phyloP scores from a whole-genome alignment of 768 basidiomycete species.

The Tylopilus cervinicoccineus region DNA sequence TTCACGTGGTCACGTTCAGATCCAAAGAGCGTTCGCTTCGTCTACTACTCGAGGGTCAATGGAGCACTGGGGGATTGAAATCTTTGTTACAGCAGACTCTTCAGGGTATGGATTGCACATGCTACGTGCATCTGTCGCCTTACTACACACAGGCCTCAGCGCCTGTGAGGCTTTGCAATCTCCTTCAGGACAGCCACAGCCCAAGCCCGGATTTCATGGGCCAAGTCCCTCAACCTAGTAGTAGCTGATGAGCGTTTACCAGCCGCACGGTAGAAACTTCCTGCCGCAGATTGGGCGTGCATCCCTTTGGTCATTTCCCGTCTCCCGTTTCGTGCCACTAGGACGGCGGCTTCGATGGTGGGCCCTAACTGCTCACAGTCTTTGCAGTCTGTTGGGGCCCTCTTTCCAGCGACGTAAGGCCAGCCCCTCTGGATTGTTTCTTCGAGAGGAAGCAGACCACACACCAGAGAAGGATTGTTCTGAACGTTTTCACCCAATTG shows the following conservation, averaged over 20 bases:
- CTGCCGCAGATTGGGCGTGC: slow-evolving; percentile 7
- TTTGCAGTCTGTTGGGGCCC: slow-evolving; percentile 6
- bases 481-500: slow-evolving; percentile 35
- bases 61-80: too few relatives aligned
- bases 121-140: not conserved
- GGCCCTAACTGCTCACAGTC: slow-evolving; percentile 7
- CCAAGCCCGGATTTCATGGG: slow-evolving; percentile 22
- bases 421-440: slow-evolving; percentile 44
- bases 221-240: slow-evolving; percentile 23
- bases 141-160: not conserved
- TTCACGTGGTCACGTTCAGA: too few relatives aligned
- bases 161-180: slow-evolving; percentile 6
- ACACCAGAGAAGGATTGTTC: slow-evolving; percentile 43
- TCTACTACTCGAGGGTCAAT: too few relatives aligned
- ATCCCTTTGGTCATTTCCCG: slow-evolving; percentile 22
- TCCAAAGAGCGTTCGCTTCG: too few relatives aligned
- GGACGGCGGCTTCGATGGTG: slow-evolving; percentile 1
- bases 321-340: slow-evolving; percentile 13
- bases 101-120: too few relatives aligned
- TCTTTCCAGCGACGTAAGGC: slow-evolving; percentile 36
- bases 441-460: slow-evolving; percentile 48
- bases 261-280: slow-evolving; percentile 3
- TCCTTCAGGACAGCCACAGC: slow-evolving; percentile 15
- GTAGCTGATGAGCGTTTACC: slow-evolving; percentile 13
- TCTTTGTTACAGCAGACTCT: too few relatives aligned